These are phyloP conservation scores for Gossypium raimondii DNA, from an alignment of 345 rosid genomes.

Conservation along the genomic window DNA sequence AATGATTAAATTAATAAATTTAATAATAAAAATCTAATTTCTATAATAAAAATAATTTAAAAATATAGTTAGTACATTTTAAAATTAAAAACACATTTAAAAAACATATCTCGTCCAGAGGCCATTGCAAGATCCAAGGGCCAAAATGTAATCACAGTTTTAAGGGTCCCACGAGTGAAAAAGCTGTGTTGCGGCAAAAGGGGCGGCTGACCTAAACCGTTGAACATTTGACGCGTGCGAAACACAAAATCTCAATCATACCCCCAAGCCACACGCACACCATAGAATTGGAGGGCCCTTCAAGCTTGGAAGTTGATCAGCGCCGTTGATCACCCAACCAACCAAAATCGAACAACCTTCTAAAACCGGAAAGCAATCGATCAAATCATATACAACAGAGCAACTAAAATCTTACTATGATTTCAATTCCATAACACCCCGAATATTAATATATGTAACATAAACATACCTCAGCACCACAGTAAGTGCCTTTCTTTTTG, in stretches of 20 bases:
- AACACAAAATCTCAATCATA: background rate
- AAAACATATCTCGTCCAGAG: no score
- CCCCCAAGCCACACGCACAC: background rate
- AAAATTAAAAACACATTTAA: no score
- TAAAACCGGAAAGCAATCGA: background rate
- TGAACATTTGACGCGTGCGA: background rate
- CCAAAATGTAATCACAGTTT: no score
- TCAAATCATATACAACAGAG: background rate
- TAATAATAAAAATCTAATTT: no score
- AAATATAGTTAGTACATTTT: no score
- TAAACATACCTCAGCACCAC: slow-evolving; percentile 17
- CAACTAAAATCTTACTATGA: background rate
- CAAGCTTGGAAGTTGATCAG: background rate
- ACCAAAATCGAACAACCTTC: background rate
- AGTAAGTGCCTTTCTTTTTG: no score
- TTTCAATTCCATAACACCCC: slow-evolving; percentile 17
- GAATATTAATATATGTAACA: background rate
- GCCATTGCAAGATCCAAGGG: no score
- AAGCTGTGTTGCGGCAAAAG: background rate
- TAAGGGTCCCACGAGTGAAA: no score
- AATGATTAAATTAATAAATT: no score
- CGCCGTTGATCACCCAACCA: background rate
- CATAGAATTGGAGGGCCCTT: background rate
- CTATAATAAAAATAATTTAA: no score
- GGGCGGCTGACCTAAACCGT: background rate